These are phyloP conservation scores for Penicillium sp. DNA, from an alignment of 2,329 filamentous ascomycete species.

Conservation along the genomic window DNA sequence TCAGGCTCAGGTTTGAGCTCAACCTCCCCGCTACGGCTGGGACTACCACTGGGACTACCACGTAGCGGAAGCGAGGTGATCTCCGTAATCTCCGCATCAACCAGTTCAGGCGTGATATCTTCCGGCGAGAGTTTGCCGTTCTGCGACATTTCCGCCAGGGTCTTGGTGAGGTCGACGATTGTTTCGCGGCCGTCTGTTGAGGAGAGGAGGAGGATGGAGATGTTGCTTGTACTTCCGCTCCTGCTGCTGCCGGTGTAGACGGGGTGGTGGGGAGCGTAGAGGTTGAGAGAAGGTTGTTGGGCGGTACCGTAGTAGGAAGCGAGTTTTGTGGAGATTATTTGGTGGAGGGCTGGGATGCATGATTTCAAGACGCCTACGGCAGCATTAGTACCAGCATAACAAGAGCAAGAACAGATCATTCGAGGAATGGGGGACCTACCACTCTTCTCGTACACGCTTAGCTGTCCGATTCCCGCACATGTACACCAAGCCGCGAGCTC, in stretches of 20 bases:
- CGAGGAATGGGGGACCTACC: no score
- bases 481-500: slow-evolving; percentile 94
- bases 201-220: slow-evolving; percentile 78
- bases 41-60: slow-evolving; percentile 2
- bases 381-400: no score
- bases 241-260: slow-evolving; percentile 39
- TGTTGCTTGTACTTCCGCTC: slow-evolving; percentile 28
- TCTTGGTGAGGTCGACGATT: slow-evolving; percentile 92
- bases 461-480: slow-evolving; percentile 80
- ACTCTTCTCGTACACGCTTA: slow-evolving; percentile 91
- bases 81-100: slow-evolving; percentile 83
- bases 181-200: slow-evolving; percentile 89
- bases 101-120: slow-evolving; percentile 83
- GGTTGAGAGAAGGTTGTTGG: slow-evolving; percentile 70
- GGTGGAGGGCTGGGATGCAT: slow-evolving; percentile 83
- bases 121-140: slow-evolving; percentile 77
- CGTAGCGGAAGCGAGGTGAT: slow-evolving; percentile 46
- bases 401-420: no score
- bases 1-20: slow-evolving; percentile 84
- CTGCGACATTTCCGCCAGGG: slow-evolving; percentile 93
- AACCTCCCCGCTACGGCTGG: no score
- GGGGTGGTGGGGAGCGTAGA: slow-evolving; percentile 72
- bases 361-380: slow-evolving; percentile 88
- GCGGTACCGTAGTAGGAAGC: slow-evolving; percentile 80
- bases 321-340: slow-evolving; percentile 77